phyloP scores from a whole-genome alignment of 192 early-diverging fungal species.

The Martensiomyces pterosporus region DNA sequence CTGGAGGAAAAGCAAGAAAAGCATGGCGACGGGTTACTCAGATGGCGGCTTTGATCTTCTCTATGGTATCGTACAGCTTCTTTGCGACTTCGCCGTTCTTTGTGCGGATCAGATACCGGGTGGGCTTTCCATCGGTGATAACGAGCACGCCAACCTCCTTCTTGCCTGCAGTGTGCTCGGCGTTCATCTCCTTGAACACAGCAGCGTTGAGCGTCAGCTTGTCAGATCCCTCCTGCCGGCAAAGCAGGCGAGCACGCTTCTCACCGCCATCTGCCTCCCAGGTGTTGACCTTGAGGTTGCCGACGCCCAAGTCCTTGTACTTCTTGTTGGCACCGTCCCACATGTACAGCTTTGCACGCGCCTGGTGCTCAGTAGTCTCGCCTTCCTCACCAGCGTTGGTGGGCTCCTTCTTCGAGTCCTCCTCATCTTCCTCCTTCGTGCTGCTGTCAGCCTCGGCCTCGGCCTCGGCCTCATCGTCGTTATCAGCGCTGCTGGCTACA shows the following conservation, averaged over 20 bases:
- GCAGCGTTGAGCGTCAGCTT: slow-evolving; percentile 49
- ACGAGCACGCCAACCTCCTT: slow-evolving; percentile 40
- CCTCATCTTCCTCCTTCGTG: slow-evolving; percentile 1
- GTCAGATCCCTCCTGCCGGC: slow-evolving; percentile 46
- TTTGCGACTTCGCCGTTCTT: slow-evolving; percentile 18
- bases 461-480: background rate
- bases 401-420: slow-evolving; percentile 7
- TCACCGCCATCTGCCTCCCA: slow-evolving; percentile 5
- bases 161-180: slow-evolving; percentile 30
- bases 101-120: slow-evolving; percentile 31
- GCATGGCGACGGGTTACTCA: no score
- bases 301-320: slow-evolving; percentile 46
- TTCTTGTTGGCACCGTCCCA: slow-evolving; percentile 28
- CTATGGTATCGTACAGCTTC: slow-evolving; percentile 3
- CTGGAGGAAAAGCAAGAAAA: no score
- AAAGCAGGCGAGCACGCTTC: slow-evolving; percentile 36
- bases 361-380: slow-evolving; percentile 38
- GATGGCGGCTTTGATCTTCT: background rate
- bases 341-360: slow-evolving; percentile 38
- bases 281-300: slow-evolving; percentile 41
- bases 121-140: slow-evolving; percentile 28
- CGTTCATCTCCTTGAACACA: slow-evolving; percentile 44
- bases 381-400: slow-evolving; percentile 47
- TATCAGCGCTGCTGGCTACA: slow-evolving; percentile 4
- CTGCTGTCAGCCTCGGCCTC: background rate